These are phyloP conservation scores for Puccinia triticina DNA, from an alignment of 1,284 basidiomycete species.

Conservation along the genomic window DNA sequence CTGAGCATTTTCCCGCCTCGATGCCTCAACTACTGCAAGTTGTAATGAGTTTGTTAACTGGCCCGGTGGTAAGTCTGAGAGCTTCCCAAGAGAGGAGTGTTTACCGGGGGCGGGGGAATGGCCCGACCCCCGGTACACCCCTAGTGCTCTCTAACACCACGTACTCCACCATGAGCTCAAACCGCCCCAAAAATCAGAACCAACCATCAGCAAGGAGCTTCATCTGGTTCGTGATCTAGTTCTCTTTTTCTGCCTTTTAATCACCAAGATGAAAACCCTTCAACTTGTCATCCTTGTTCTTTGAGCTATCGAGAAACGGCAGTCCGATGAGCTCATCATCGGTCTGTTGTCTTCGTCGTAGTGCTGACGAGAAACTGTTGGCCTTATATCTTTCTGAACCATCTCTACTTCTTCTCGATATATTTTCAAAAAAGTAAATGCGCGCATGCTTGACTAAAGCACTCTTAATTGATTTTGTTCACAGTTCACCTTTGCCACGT, in stretches of 20 bases:
- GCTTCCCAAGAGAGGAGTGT: no score
- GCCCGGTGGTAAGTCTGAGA: no score
- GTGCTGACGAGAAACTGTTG: conserved; percentile 30
- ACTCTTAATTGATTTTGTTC: no score
- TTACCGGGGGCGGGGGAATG: no score
- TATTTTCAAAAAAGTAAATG: not conserved
- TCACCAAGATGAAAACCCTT: conserved; percentile 8
- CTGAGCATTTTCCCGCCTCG: conserved; percentile 10
- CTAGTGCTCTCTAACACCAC: no score
- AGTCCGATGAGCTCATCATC: not conserved
- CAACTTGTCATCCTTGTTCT: conserved; percentile 50
- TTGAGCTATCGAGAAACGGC: conserved; percentile 37
- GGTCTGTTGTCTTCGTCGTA: conserved; percentile 27
- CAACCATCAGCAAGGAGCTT: no score
- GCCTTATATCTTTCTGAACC: conserved; percentile 25
- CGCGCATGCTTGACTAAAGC: not conserved
- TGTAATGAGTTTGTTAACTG: no score
- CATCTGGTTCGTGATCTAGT: not conserved
- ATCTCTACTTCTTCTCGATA: not conserved
- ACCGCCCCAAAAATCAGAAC: no score
- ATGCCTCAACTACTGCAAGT: no score
- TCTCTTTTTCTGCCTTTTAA: not conserved
- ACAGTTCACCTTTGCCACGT: not conserved
- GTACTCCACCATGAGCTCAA: not conserved
- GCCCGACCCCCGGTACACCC: no score